Conservation (phyloP, 1,284 basidiomycete genomes). For the Erythrobasidium hasegawianum region DNA sequence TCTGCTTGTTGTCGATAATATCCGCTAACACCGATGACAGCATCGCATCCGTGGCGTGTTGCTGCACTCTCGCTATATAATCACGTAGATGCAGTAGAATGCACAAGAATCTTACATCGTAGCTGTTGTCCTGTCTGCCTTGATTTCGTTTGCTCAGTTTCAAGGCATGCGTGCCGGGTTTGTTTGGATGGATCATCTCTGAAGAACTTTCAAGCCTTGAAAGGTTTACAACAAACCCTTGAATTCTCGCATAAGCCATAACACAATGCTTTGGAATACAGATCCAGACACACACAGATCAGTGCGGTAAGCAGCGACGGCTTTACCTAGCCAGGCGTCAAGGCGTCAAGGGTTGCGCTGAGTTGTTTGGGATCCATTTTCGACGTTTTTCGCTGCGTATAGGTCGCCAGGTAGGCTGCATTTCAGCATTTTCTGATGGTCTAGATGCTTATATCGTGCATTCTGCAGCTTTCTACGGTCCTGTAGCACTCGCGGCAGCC, state of each 20-base stretch:
- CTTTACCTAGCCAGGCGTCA: too few relatives aligned
- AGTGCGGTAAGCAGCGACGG: slow-evolving; percentile 17
- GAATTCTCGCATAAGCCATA: too few relatives aligned
- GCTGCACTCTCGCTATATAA: too few relatives aligned
- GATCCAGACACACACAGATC: slow-evolving; percentile 30
- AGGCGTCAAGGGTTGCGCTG: neutral
- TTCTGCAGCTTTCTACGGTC: slow-evolving; percentile 31
- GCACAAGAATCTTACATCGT: too few relatives aligned
- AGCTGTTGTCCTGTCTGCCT: too few relatives aligned
- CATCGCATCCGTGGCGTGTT: neutral
- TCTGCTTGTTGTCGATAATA: neutral
- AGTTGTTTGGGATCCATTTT: neutral
- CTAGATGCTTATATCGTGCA: neutral
- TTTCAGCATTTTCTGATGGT: neutral
- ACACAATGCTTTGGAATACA: slow-evolving; percentile 23
- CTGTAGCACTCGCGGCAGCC: slow-evolving; percentile 14
- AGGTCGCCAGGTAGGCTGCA: neutral
- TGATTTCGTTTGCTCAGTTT: too few relatives aligned
- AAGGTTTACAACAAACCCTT: too few relatives aligned
- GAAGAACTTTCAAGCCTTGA: too few relatives aligned
- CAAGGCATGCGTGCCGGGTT: too few relatives aligned
- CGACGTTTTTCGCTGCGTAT: neutral
- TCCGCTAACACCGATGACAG: neutral
- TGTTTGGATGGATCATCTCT: too few relatives aligned
- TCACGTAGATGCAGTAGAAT: too few relatives aligned